Percentiles rank a stretch among this genome's conserved stretches.
These are phyloP conservation scores for Leonotis leonurus DNA, from an alignment of 257 asterid species.

Conservation along the genomic window DNA sequence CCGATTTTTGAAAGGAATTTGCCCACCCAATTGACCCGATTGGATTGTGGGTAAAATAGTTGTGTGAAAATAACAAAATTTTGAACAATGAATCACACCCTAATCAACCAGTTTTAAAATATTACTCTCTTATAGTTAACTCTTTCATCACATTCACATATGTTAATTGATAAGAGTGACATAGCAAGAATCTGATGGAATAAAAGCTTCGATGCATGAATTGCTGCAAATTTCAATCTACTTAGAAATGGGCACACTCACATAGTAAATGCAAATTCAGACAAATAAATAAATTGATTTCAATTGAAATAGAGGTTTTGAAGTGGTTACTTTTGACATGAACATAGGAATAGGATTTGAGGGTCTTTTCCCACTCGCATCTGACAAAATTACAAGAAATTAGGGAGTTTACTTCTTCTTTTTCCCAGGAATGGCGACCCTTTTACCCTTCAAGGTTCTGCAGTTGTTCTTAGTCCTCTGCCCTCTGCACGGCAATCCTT, in stretches of 20 bases:
- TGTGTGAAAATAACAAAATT: too few relatives aligned
- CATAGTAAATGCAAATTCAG: not conserved
- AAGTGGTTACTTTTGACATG: not conserved
- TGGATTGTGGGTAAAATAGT: too few relatives aligned
- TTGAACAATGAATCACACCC: too few relatives aligned
- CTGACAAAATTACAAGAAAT: conserved; percentile 14
- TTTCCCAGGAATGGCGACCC: conserved; percentile 79
- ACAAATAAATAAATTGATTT: conserved; percentile 8
- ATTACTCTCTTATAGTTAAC: too few relatives aligned
- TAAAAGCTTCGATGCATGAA: not conserved
- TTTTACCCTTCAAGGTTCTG: conserved; percentile 90
- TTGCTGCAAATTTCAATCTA: not conserved
- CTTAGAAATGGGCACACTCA: not conserved
- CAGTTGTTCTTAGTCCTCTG: conserved; percentile 93
- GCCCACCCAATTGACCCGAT: too few relatives aligned
- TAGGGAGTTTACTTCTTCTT: conserved; percentile 51
- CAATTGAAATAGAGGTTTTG: conserved; percentile 2
- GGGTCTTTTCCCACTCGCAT: not conserved
- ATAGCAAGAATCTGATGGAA: not conserved
- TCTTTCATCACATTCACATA: too few relatives aligned
- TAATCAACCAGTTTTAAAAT: too few relatives aligned
- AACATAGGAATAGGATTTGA: conserved; percentile 13
- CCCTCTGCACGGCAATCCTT: conserved; percentile 94
- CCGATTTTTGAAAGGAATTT: too few relatives aligned
- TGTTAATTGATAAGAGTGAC: not conserved